Evolutionary conservation across 129 eudicot species (phyloP).

Genomic region (Artemisia tridentata): DNA sequence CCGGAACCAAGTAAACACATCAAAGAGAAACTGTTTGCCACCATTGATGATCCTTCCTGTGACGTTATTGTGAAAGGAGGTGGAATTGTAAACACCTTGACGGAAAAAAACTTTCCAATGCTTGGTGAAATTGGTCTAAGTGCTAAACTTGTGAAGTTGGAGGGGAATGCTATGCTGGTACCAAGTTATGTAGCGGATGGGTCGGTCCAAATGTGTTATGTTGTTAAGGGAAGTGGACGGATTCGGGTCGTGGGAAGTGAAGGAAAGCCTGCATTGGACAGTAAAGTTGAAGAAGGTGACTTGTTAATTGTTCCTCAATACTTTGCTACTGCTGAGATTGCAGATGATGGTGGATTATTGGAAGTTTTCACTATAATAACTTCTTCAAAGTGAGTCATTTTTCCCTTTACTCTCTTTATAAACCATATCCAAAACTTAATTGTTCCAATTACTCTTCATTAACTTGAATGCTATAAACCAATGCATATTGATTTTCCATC

Average conservation of each 20-base stretch:
- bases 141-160: conserved; percentile 38
- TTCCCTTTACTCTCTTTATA: too few species aligned
- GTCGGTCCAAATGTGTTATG: conserved; percentile 37
- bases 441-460: too few species aligned
- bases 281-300: conserved; percentile 37
- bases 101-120: conserved; percentile 27
- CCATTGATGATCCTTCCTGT: conserved; percentile 10
- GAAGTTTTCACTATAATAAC: conserved; percentile 45
- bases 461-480: too few species aligned
- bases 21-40: conserved; percentile 6
- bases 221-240: conserved; percentile 44
- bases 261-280: conserved; percentile 37
- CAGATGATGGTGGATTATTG: conserved; percentile 47
- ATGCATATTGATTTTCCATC: too few species aligned
- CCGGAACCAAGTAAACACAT: conserved; percentile 27
- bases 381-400: conserved; percentile 45
- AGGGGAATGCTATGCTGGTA: conserved; percentile 31
- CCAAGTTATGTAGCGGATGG: conserved; percentile 41
- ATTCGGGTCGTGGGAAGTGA: conserved; percentile 50
- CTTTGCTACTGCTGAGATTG: conserved; percentile 31
- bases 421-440: background rate
- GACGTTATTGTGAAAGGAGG: conserved; percentile 21
- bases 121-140: conserved; percentile 48
- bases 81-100: conserved; percentile 20
- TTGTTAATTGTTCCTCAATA: conserved; percentile 57